Evolutionary conservation across 192 early-diverging fungal species (phyloP).

Genomic region (Backusella tuberculispora): DNA sequence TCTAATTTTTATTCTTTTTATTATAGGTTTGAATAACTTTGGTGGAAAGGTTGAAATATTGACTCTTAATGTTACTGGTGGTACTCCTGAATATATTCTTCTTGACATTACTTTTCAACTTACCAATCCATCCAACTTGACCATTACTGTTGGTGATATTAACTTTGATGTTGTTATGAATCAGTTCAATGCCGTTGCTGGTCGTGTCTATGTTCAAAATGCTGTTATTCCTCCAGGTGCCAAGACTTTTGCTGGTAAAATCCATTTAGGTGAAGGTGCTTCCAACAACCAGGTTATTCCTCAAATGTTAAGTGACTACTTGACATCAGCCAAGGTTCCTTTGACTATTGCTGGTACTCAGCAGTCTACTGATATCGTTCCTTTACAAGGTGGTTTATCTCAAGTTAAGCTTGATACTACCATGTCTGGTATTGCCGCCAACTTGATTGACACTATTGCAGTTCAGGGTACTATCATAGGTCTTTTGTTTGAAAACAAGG

Average conservation of each 20-base stretch:
- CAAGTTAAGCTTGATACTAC: constrained; percentile 41
- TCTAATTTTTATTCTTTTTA: constrained; percentile 12
- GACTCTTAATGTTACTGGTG: constrained; percentile 8
- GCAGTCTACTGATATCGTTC: constrained; percentile 45
- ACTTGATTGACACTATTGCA: constrained; percentile 36
- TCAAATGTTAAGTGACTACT: constrained; percentile 45
- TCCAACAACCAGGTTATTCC: constrained; percentile 35
- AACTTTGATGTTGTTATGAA: constrained; percentile 45
- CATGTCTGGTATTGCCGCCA: constrained; percentile 51
- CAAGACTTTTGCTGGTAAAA: constrained; percentile 45
- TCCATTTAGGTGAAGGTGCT: constrained; percentile 42
- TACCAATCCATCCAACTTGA: constrained; percentile 56
- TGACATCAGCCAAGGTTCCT: constrained; percentile 40
- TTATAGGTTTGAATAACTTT: constrained; percentile 38
- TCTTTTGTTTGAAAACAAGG: background rate
- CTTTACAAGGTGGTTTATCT: constrained; percentile 49
- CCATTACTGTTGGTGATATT: constrained; percentile 54
- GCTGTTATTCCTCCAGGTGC: constrained; percentile 51
- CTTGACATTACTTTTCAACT: background rate
- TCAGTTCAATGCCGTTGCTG: constrained; percentile 38
- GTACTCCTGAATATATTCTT: constrained; percentile 2
- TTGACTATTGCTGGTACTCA: constrained; percentile 44
- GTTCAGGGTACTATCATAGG: constrained; percentile 17
- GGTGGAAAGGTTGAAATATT: constrained; percentile 41
- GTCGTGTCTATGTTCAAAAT: constrained; percentile 48